Evolutionary conservation across 106 monocot species (phyloP).

Genomic region (Acanthochlamys bracteata): DNA sequence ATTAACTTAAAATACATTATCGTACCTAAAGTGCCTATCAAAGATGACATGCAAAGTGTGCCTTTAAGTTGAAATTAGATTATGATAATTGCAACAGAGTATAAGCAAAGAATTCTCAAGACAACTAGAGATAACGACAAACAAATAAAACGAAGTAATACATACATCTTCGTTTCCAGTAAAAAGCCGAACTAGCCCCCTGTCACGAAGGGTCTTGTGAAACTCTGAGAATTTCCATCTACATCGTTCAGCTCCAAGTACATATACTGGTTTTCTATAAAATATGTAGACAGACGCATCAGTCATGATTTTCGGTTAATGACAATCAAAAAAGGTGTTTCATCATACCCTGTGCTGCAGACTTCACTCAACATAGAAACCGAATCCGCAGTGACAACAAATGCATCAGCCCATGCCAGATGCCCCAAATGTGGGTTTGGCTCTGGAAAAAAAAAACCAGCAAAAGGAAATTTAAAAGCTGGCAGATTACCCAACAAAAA

Average conservation of each 20-base stretch:
- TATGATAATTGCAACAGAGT: background rate
- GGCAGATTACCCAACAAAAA: background rate
- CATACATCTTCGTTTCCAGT: constrained; percentile 91
- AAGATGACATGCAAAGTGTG: too few species aligned
- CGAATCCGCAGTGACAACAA: constrained; percentile 91
- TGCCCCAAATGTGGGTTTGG: constrained; percentile 97
- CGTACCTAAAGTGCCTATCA: too few species aligned
- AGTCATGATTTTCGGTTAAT: background rate
- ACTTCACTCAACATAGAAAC: constrained; percentile 95
- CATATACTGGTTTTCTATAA: constrained; percentile 92
- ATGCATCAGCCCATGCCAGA: constrained; percentile 99
- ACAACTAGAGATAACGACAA: background rate
- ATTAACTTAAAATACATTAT: too few species aligned
- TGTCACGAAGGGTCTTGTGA: constrained; percentile 63
- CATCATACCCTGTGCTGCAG: constrained; percentile 86
- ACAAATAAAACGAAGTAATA: background rate
- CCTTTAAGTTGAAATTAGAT: too few species aligned
- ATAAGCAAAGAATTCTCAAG: background rate
- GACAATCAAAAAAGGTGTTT: background rate
- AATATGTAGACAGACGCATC: background rate
- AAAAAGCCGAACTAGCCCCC: constrained; percentile 67
- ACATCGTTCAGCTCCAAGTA: constrained; percentile 83
- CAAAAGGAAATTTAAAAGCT: background rate
- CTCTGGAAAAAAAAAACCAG: constrained; percentile 23
- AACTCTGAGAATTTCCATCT: constrained; percentile 96